phyloP scores from a whole-genome alignment of 139 green algal species.

The Chloropicon primus region DNA sequence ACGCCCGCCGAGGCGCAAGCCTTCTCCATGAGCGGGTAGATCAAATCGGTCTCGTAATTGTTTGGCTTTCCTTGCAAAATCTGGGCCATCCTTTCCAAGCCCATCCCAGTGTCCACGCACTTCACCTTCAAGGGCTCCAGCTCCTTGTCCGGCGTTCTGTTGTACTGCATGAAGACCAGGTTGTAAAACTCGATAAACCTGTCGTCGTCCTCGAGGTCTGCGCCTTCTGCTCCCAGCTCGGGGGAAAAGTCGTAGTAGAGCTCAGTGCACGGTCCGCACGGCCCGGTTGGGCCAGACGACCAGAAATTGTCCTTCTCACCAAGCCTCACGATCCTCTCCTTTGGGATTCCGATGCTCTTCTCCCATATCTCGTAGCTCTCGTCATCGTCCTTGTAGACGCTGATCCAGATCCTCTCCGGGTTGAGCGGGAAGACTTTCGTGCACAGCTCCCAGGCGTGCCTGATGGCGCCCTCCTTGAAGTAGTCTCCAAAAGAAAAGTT shows the following conservation, averaged over 20 bases:
- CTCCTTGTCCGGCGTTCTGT: conserved; percentile 38
- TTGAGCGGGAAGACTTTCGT: conserved; percentile 45
- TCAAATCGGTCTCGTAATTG: conserved; percentile 94
- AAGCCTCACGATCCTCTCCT: conserved; percentile 62
- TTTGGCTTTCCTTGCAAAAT: conserved; percentile 77
- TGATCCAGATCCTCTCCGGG: conserved; percentile 64
- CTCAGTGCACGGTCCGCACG: conserved; percentile 89
- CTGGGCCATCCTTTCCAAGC: conserved; percentile 86
- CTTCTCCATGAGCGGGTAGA: conserved; percentile 67
- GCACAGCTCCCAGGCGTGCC: conserved; percentile 77
- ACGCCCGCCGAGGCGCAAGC: conserved; percentile 45
- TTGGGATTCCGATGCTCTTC: conserved; percentile 51
- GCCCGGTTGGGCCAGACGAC: conserved; percentile 64
- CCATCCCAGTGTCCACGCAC: conserved; percentile 94
- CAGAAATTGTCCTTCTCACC: conserved; percentile 90
- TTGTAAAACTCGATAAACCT: conserved; percentile 58
- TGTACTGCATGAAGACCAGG: conserved; percentile 71
- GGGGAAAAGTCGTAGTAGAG: conserved; percentile 92
- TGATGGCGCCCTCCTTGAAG: conserved; percentile 80
- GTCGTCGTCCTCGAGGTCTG: conserved; percentile 30
- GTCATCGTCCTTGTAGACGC: conserved; percentile 77
- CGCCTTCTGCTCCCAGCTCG: conserved; percentile 38
- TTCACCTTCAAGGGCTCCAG: conserved; percentile 58
- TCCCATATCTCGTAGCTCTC: conserved; percentile 73
- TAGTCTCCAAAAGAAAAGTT: conserved; percentile 96